phyloP scores from a whole-genome alignment of 345 rosid species.

The Populus simonii region DNA sequence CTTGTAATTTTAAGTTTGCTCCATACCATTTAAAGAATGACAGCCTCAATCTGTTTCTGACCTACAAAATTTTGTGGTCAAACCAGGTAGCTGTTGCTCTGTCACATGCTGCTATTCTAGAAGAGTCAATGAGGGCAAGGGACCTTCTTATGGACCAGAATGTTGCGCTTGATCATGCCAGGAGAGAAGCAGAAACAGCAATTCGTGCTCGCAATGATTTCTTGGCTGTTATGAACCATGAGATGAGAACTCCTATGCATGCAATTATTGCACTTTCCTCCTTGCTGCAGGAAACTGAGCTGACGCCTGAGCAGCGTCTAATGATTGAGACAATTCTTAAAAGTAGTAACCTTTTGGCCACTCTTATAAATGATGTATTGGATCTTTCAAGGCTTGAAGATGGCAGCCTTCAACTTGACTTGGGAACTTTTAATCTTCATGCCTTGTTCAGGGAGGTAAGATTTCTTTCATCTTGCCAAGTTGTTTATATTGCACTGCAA shows the following conservation, averaged over 20 bases:
- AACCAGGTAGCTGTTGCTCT: conserved; percentile 94
- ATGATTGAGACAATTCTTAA: conserved; percentile 96
- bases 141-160: conserved; percentile 95
- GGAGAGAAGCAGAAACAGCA: conserved; percentile 95
- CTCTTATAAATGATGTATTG: conserved; percentile 89
- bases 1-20: not conserved
- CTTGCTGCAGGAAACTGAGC: conserved; percentile 90
- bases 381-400: conserved; percentile 99
- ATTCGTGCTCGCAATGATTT: conserved; percentile 94
- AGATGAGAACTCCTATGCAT: conserved; percentile 99
- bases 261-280: conserved; percentile 94
- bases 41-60: not conserved
- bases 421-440: conserved; percentile 66
- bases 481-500: not conserved
- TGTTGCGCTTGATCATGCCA: conserved; percentile 86
- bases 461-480: not conserved
- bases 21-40: not conserved
- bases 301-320: conserved; percentile 89
- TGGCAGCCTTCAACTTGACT: conserved; percentile 93
- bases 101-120: conserved; percentile 95
- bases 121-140: conserved; percentile 98
- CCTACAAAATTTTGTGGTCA: conserved; percentile 6
- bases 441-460: conserved; percentile 73
- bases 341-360: conserved; percentile 85
- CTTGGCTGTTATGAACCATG: conserved; percentile 98